Evolutionary conservation across 805 yeast species (phyloP).

Genomic region (Peterozyma xylosa): DNA sequence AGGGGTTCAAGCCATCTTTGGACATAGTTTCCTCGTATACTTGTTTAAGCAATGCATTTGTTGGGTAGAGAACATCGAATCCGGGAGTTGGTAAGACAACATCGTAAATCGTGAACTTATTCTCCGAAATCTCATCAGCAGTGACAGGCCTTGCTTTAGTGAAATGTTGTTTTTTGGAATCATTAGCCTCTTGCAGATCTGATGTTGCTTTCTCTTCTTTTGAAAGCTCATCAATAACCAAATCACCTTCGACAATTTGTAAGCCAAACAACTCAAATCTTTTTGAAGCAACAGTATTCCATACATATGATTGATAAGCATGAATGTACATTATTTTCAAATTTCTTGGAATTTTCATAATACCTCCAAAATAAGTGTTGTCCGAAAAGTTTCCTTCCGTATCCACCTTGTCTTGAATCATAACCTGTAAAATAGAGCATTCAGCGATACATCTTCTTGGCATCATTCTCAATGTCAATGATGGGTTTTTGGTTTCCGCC

Average conservation of each 20-base stretch:
- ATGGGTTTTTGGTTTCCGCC: slow-evolving; percentile 66
- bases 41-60: slow-evolving; percentile 48
- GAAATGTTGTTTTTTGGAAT: slow-evolving; percentile 47
- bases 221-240: slow-evolving; percentile 37
- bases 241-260: slow-evolving; percentile 71
- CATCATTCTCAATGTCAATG: slow-evolving; percentile 61
- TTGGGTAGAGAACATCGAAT: slow-evolving; percentile 82
- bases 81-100: slow-evolving; percentile 97
- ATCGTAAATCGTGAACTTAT: slow-evolving; percentile 65
- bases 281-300: slow-evolving; percentile 83
- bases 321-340: slow-evolving; percentile 93
- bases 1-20: slow-evolving; percentile 76
- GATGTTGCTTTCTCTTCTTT: slow-evolving; percentile 31
- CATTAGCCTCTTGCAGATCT: slow-evolving; percentile 53
- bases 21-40: slow-evolving; percentile 70
- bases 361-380: slow-evolving; percentile 65
- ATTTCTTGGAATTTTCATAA: slow-evolving; percentile 87
- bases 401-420: slow-evolving; percentile 42
- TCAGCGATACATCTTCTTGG: slow-evolving; percentile 90
- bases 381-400: slow-evolving; percentile 35
- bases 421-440: slow-evolving; percentile 53
- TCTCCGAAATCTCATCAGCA: slow-evolving; percentile 55
- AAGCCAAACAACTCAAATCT: slow-evolving; percentile 68
- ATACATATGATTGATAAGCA: slow-evolving; percentile 92
- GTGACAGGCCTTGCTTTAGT: slow-evolving; percentile 71